Evolutionary conservation across 2,329 filamentous ascomycete species (phyloP), one percentile per base, ranked within the genome.

Genomic region (Rugonectria rugulosa): DNA sequence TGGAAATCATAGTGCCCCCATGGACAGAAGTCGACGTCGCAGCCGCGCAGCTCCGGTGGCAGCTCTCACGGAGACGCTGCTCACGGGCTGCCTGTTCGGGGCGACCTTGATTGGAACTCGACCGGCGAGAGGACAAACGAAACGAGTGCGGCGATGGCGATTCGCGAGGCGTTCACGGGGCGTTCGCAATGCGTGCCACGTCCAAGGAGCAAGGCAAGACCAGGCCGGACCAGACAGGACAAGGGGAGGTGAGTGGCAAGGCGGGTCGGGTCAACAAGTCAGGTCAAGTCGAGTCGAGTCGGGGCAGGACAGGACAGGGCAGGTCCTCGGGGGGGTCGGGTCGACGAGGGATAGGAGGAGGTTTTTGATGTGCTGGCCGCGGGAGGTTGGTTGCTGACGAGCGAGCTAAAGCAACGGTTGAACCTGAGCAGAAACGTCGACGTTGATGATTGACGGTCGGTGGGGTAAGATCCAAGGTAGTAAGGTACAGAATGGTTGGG

Each of bases 1-100:
- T 84, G 74, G 82, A 81, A 71, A 83, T 81, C 81, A 85, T 85
- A 74, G 72, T 81, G 79, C 73, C 72, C 72, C 75, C 78, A 80
- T 80, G 69, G 68, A 72, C 68, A 61, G 64, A 51, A 44, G 62
- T 60, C 63, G 55, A 53, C 54, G 62, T 59, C 58, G 66, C 68
- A 63, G 60, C 68, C 69, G 71, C 66, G 65, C 68, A 75, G 76
- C 72, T 69, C 72, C 59, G 70, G 56, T 56, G 60, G 63, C 55
- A 67, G 70, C 68, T 68, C 65, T 64, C 63, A 51, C 42, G 31
- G 58, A 66, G 63, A 62, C 58, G 63, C 64, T 57, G 57, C 62
- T 59, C 56, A 64, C 58, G 57, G 63, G 57, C 29, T 32, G 29
- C 53, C 58, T 58, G 56, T 55, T n/a, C 50, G 50, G 51, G 62